Conservation (phyloP, 2,329 filamentous ascomycete species). For the Cladorrhinum sp. region DNA sequence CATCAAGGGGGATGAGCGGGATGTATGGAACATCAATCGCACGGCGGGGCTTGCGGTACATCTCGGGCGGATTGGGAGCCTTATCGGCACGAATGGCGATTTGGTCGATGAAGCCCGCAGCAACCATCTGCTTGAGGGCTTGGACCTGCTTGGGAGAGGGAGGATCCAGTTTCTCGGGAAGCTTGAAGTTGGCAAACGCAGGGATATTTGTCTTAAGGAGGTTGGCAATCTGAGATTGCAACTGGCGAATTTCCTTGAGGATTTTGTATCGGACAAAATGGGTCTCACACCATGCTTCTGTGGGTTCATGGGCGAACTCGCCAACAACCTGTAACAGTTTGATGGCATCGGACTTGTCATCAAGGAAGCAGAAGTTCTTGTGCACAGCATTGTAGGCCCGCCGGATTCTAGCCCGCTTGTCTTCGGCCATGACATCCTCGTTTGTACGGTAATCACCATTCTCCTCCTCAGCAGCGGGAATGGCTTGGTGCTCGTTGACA, state of each 20-base stretch:
- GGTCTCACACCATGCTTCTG: conserved; percentile 71
- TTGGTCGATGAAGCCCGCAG: conserved; percentile 90
- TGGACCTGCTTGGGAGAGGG: conserved; percentile 68
- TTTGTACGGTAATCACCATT: conserved; percentile 56
- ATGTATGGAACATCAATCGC: conserved; percentile 91
- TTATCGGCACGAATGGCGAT: conserved; percentile 88
- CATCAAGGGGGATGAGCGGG: conserved; percentile 70
- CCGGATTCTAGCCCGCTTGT: conserved; percentile 62
- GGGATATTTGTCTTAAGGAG: conserved; percentile 75
- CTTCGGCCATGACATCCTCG: conserved; percentile 69
- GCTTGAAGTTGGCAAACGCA: conserved; percentile 56
- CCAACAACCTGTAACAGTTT: conserved; percentile 87
- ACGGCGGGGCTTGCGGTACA: conserved; percentile 68
- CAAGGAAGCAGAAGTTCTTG: conserved; percentile 73
- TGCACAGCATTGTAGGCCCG: conserved; percentile 67
- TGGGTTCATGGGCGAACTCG: conserved; percentile 74
- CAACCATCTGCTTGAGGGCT: conserved; percentile 85
- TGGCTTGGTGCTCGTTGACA: conserved; percentile 74
- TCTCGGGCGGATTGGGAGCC: conserved; percentile 68
- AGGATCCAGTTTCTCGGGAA: conserved; percentile 54
- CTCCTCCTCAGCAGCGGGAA: conserved; percentile 52
- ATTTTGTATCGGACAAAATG: conserved; percentile 87
- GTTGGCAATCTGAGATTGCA: conserved; percentile 77
- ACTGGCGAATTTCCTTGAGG: conserved; percentile 79
- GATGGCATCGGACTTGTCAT: conserved; percentile 81